Base-by-base conservation (phyloP, 2,329 filamentous ascomycete genomes). In the Stagonosporopsis tanaceti region DNA sequence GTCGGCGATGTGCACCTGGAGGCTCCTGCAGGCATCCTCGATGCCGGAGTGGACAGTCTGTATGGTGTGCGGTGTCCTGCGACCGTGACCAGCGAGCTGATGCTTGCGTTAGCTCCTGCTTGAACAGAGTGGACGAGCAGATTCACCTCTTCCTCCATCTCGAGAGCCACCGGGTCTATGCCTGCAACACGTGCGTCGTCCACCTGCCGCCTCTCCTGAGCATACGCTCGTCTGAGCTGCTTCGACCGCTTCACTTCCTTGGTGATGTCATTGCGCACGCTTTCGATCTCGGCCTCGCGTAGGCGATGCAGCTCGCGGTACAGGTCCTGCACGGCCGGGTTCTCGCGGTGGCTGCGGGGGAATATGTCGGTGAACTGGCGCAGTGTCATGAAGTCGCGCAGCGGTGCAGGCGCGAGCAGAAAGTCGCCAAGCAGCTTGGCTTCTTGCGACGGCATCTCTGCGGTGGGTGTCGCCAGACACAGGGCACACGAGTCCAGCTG, bases 271-370 rank as follows among this genome's bases (percentile, higher is more conserved):
- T 69, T 78, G 50, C 86, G 82, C 14, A 96, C 87, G 4, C 80
- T 75, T 66, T 94, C 90, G 51, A 92, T 83, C 11, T 89, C 80
- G 45, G 84, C 82, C 60, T 88, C 87, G 52, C 92, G 87, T 71
- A 93, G 85, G 57, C 87, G 84, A 68, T 95, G 90, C 2, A 96
- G 82, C 73, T 95, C 90, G 45, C 90, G 87, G 73, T 96, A 96
- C 5, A 97, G 81, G 0, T 83, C 80, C 54, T 87, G 85, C 45
- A 94, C 83, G 53, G 89, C 87, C 0, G 89, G 85, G 44, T 88
- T 89, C 24, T 83, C 79, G 57, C 88, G 89, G 47, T 88, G 81
- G 37, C 85, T 77, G 47, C 83, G 85, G 11, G 92, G 92, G 70
- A 96, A 95, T 39, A 94, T 83, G 27, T 88, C 83, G 40, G 86